Evolutionary conservation across 2,329 filamentous ascomycete species (phyloP), one percentile per base, ranked within the genome.

Genomic region (Claviceps quebecensis): DNA sequence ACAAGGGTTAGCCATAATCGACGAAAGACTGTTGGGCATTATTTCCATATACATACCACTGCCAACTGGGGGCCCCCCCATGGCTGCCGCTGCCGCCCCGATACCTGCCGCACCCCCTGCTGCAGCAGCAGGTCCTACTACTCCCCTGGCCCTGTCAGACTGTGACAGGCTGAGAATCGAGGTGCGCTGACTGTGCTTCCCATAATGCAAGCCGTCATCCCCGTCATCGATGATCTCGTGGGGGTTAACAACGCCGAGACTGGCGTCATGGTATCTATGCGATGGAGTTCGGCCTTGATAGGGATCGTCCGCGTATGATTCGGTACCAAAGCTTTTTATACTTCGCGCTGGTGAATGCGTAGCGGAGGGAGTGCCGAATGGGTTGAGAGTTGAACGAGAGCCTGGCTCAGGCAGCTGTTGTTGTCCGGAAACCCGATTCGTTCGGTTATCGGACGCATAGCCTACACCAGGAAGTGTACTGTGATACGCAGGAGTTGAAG

Each of bases 191-290:
- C 60, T 63, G 45, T 60, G 62, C 47, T 64, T 67, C 48, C 65
- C 69, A 58, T 77, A 82, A 4, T 77, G 74, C 49, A 93, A 75
- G 1, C 85, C 88, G 63, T 95, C 90, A 60, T 95, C 90, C 29
- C 87, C 88, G 61, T 96, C 90, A 63, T 95, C 90, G 22, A 78
- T 78, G 56, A 95, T 90, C 14, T 83, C 81, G 60, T 86, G 80
- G 2, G 89, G 88, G 63, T 95, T 83, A 53, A 93, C 76, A 1
- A 78, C 70, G 40, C 77, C 77, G 4, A 82, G 67, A 8, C 70
- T 65, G 23, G 74, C 67, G 53, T 75, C 74, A 34, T 67, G 74
- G 66, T 62, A 68, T 40, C 66, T 52, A 4, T 45, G 38, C 14
- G 44, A 50, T 3, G 44, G 8, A 13, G 47, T 19, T n/a, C 47